These are phyloP conservation scores for Sphagnum fallax DNA, from an alignment of 228 moss, liverwort and hornwort species.

Conservation along the genomic window DNA sequence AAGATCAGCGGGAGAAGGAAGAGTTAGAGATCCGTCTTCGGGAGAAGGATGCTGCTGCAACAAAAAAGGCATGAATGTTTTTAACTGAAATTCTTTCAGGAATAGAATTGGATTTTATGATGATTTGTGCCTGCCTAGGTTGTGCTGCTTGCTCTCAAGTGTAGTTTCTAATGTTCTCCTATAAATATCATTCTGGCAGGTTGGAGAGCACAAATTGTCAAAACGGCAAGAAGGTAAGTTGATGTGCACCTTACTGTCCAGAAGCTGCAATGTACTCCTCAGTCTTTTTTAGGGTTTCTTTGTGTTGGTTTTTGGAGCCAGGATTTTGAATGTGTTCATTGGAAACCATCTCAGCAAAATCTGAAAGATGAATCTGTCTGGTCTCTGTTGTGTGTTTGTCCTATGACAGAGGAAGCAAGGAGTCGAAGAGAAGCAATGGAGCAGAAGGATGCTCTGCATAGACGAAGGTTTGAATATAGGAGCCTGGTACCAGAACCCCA, in stretches of 20 bases:
- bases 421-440: conserved; percentile 77
- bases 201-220: conserved; percentile 74
- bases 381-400: neutral
- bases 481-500: neutral
- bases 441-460: conserved; percentile 59
- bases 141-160: too few relatives aligned
- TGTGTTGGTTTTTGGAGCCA: neutral
- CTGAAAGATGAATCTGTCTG: too few relatives aligned
- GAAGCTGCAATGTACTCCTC: too few relatives aligned
- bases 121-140: too few relatives aligned
- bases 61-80: conserved; percentile 47
- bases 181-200: conserved; percentile 12
- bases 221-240: conserved; percentile 73
- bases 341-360: too few relatives aligned
- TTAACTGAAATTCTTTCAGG: neutral
- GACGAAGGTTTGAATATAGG: conserved; percentile 37
- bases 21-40: conserved; percentile 76
- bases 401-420: conserved; percentile 66
- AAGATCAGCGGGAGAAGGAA: conserved; percentile 80
- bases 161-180: too few relatives aligned
- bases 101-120: neutral
- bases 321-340: neutral
- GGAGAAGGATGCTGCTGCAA: conserved; percentile 81
- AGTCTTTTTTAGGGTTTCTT: too few relatives aligned
- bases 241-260: neutral